phyloP scores from a whole-genome alignment of 2,329 filamentous ascomycete genomes.

The Trichoderma atroviride region DNA sequence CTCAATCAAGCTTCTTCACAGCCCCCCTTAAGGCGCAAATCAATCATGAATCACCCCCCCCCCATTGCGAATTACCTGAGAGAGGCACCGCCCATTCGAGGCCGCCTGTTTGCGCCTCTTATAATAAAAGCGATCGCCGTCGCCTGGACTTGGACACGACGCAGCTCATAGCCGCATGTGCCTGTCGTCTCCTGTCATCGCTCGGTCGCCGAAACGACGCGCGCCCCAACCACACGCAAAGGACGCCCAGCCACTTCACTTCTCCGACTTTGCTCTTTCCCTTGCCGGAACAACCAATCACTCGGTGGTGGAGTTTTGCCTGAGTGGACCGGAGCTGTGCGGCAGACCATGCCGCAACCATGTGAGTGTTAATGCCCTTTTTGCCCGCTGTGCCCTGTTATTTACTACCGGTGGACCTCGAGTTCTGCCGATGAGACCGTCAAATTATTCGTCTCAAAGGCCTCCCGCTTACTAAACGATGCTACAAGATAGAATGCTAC shows the following conservation, averaged over 20 bases:
- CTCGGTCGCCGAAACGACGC: neutral
- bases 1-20: too few species aligned
- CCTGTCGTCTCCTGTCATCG: too few species aligned
- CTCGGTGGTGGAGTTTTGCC: neutral
- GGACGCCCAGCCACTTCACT: neutral
- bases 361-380: too few species aligned
- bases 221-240: neutral
- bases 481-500: neutral
- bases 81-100: too few species aligned
- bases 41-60: too few species aligned
- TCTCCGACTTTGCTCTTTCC: neutral
- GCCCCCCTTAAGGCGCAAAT: too few species aligned
- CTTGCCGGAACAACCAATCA: neutral
- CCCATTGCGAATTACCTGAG: too few species aligned
- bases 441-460: neutral
- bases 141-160: too few species aligned
- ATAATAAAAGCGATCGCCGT: too few species aligned
- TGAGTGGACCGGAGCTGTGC: slow-evolving; percentile 5
- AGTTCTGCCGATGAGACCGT: neutral
- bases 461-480: neutral
- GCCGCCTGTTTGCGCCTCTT: too few species aligned
- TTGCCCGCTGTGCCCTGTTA: too few species aligned
- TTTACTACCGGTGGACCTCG: neutral
- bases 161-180: neutral
- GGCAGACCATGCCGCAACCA: too few species aligned